Percentiles rank a stretch among this genome's conserved stretches.
Conservation (phyloP, 2,329 filamentous ascomycete genomes). For the Colletotrichum sp. region DNA sequence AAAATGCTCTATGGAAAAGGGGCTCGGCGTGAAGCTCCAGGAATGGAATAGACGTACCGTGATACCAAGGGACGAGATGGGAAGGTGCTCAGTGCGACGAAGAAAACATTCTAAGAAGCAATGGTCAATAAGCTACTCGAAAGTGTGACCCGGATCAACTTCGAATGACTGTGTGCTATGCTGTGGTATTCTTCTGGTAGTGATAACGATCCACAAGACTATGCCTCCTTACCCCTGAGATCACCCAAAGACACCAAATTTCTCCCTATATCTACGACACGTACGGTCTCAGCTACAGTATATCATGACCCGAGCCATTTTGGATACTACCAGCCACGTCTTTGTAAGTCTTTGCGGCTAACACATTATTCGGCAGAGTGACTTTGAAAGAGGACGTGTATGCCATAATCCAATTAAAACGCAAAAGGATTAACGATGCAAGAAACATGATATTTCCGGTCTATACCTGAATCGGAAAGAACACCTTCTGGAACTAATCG, state of each 20-base stretch:
- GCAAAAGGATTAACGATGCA: too few relatives aligned
- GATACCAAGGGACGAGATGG: background rate
- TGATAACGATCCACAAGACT: background rate
- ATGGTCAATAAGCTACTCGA: background rate
- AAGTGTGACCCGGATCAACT: background rate
- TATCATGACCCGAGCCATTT: too few relatives aligned
- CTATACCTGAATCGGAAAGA: too few relatives aligned
- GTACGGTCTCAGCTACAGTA: too few relatives aligned
- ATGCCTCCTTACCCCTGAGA: background rate
- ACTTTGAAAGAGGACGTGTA: too few relatives aligned
- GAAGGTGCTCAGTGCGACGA: background rate
- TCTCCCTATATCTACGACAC: too few relatives aligned
- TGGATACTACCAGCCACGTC: too few relatives aligned
- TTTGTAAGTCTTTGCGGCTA: too few relatives aligned
- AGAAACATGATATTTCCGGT: too few relatives aligned
- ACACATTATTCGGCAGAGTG: too few relatives aligned
- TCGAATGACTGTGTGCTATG: background rate
- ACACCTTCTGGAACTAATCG: too few relatives aligned
- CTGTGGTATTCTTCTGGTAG: background rate
- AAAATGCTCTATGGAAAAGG: background rate
- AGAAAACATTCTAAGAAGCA: background rate
- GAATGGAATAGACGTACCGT: background rate
- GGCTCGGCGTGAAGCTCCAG: accelerated
- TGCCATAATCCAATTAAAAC: too few relatives aligned
- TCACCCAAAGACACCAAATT: background rate